A percentile compares a stretch with the other conserved stretches of the same genome.
These are phyloP conservation scores for Colletotrichum sp. DNA, from an alignment of 2,329 filamentous ascomycete genomes.

Conservation along the genomic window DNA sequence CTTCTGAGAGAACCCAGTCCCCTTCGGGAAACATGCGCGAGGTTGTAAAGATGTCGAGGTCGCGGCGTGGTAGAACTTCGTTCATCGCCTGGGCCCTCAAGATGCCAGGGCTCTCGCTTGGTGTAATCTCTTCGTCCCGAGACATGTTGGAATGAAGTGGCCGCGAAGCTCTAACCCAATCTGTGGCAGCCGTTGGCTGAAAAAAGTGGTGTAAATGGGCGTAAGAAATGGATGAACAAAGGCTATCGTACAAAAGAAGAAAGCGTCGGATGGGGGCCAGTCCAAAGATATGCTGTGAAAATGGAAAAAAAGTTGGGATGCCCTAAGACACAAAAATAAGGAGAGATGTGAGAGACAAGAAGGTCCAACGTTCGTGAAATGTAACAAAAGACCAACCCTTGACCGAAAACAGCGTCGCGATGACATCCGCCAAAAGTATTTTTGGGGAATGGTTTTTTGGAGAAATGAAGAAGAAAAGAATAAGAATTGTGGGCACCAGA, in stretches of 20 bases:
- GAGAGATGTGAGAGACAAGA: background rate
- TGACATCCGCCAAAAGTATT: background rate
- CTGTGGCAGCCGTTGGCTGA: background rate
- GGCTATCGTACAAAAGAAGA: background rate
- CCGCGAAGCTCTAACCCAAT: background rate
- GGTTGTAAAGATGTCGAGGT: background rate
- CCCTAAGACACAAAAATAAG: background rate
- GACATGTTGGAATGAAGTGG: background rate
- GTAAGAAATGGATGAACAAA: background rate
- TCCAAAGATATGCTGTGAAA: background rate
- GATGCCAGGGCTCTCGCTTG: background rate
- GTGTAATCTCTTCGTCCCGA: background rate
- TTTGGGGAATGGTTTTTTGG: background rate
- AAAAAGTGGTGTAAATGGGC: background rate
- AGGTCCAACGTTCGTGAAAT: background rate
- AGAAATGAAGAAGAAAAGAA: background rate
- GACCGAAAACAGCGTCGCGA: background rate
- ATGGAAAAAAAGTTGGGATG: background rate
- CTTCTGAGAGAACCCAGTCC: conserved; percentile 8
- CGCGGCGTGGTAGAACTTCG: conserved; percentile 8
- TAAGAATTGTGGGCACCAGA: background rate
- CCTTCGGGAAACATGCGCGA: background rate
- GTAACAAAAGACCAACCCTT: background rate
- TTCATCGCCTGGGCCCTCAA: conserved; percentile 12
- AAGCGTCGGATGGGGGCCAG: background rate